Evolutionary conservation across 768 basidiomycete genomes (phyloP).

Genomic region (Xanthoconium purpureum): DNA sequence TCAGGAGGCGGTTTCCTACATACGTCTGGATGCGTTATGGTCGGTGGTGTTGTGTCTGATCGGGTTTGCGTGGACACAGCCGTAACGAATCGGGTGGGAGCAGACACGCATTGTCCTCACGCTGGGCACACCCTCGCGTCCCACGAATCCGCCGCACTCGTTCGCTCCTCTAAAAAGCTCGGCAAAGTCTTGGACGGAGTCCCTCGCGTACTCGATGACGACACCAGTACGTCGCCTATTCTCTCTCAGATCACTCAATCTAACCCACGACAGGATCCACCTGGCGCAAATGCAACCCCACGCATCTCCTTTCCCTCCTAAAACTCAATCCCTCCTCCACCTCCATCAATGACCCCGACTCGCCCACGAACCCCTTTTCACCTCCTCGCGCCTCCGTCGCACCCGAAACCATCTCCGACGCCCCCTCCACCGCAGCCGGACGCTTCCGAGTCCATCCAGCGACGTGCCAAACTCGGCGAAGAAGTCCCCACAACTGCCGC

Average conservation of each 20-base stretch:
- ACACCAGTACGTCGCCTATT: not conserved
- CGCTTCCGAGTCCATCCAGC: constrained; percentile 37
- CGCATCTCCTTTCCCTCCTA: constrained; percentile 27
- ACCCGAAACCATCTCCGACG: constrained; percentile 14
- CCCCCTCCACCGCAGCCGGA: constrained; percentile 17
- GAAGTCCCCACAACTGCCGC: constrained; percentile 60
- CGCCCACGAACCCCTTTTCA: not conserved
- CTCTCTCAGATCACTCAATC: constrained; percentile 1
- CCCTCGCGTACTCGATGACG: constrained; percentile 50
- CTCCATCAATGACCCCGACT: too few relatives aligned
- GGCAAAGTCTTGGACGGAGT: constrained; percentile 55
- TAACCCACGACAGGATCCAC: constrained; percentile 3
- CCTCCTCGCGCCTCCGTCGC: not conserved
- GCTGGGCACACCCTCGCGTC: constrained; percentile 47
- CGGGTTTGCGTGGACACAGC: constrained; percentile 19
- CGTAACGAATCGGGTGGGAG: constrained; percentile 38
- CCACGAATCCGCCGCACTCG: constrained; percentile 49
- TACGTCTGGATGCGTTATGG: constrained; percentile 28
- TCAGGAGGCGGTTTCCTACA: constrained; percentile 58
- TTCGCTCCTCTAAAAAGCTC: constrained; percentile 59
- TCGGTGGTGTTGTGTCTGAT: not conserved
- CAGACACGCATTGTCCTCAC: too few relatives aligned
- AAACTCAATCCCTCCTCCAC: too few relatives aligned
- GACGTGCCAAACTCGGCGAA: constrained; percentile 58
- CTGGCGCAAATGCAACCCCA: constrained; percentile 28